Evolutionary conservation across 306 rosid species (phyloP).

Genomic region (Vigna nakashimae): DNA sequence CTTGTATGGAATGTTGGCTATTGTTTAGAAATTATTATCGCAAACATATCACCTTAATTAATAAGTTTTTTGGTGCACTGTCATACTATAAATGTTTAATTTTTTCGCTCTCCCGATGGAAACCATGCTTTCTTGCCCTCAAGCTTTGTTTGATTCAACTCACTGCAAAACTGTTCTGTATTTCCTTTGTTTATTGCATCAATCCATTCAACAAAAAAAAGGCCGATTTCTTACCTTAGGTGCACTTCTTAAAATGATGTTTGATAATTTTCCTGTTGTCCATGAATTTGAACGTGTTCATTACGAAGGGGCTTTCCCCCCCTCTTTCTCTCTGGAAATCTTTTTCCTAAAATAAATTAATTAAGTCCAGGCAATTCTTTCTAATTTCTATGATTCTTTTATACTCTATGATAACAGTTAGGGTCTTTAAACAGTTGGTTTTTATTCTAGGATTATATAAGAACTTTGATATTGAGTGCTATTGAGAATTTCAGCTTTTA

Average conservation of each 20-base stretch:
- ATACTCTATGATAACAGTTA: slow-evolving; percentile 36
- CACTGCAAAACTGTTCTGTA: slow-evolving; percentile 25
- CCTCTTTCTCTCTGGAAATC: background rate
- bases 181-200: slow-evolving; percentile 29
- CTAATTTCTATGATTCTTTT: background rate
- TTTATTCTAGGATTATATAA: slow-evolving; percentile 25
- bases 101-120: background rate
- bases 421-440: slow-evolving; percentile 28
- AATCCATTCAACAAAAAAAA: background rate
- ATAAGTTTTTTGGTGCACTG: background rate
- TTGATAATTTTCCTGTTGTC: background rate
- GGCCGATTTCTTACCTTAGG: background rate
- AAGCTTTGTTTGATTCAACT: slow-evolving; percentile 13
- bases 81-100: background rate
- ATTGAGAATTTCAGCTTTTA: slow-evolving; percentile 22
- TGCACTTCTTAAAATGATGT: slow-evolving; percentile 2
- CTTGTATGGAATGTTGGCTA: slow-evolving; percentile 30
- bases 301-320: background rate
- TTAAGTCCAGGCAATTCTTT: slow-evolving; percentile 24
- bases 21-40: slow-evolving; percentile 10
- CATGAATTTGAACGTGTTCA: background rate
- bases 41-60: slow-evolving; percentile 10
- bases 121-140: slow-evolving; percentile 9
- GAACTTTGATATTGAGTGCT: slow-evolving; percentile 17
- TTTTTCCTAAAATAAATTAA: slow-evolving; percentile 1